Evolutionary conservation across 345 rosid species (phyloP).

Genomic region (Gossypium thurberi): DNA sequence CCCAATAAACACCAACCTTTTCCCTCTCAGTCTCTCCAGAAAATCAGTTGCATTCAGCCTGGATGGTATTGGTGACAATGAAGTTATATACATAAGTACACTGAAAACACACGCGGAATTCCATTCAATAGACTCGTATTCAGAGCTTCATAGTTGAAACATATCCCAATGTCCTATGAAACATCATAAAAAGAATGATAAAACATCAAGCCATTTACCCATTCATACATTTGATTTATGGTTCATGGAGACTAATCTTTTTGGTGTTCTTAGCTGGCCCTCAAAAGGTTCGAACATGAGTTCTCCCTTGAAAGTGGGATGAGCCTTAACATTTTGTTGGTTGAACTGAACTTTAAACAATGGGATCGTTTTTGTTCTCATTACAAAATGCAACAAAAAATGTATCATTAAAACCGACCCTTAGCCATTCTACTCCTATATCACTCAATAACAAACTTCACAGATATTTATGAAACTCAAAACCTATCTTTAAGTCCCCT

Average conservation of each 20-base stretch:
- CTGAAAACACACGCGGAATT: neutral
- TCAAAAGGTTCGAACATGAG: no score
- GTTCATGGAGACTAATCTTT: no score
- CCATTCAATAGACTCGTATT: neutral
- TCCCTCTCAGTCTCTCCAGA: slow-evolving; percentile 52
- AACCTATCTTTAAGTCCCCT: neutral
- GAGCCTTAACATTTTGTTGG: neutral
- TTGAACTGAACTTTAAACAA: neutral
- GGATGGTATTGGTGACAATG: slow-evolving; percentile 17
- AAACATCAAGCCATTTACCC: no score
- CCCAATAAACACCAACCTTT: slow-evolving; percentile 79
- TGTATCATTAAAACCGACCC: no score
- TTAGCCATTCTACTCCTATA: neutral
- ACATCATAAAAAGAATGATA: no score
- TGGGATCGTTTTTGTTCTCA: neutral
- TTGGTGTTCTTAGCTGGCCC: no score
- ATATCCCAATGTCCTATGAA: no score
- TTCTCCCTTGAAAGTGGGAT: no score
- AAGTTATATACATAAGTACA: neutral
- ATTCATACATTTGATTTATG: no score
- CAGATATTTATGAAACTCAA: neutral
- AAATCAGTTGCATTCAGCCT: slow-evolving; percentile 48
- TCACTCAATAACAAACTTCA: no score
- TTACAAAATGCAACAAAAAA: neutral
- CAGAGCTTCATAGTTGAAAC: neutral